Base-by-base conservation (phyloP, 495 filamentous ascomycete species). In the Gamarada debralockiae region DNA sequence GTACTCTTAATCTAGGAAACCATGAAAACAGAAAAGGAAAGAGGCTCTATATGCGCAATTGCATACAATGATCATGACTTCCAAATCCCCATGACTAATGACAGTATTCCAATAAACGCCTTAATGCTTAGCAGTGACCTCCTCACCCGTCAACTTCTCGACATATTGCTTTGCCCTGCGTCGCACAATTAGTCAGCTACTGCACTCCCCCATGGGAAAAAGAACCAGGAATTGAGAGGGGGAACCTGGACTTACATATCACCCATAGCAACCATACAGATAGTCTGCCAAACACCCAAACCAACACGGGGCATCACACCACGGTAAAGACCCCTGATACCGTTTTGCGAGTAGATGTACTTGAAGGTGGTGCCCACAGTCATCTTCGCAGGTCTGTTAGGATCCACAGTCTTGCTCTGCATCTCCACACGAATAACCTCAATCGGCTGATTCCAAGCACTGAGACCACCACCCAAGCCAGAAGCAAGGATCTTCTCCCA, bases 371-470 rank as follows among this genome's bases (percentile, higher is more conserved):
- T 96, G 53, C 83, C 89, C 47, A 98, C 95, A 51, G 91, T 97
- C 82, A 98, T 80, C 71, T 98, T 98, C 83, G 95, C 95, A 48
- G 93, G 93, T 22, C 93, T 88, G 74, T 97, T 97, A 48, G 93
- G 92, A 64, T 98, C 93, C 52, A 84, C 88, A 55, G 87, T 97
- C 84, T 96, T 97, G 76, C 87, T 92, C 81, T 98, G 93, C 95
- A 98, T 97, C 80, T 98, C 93, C 53, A 98, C 93, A 60, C 93
- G 89, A 69, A 98, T 96, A 66, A 98, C 93, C 81, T 98, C 93
- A 72, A 98, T 98, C 22, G 93, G 93, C 79, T 98, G 93, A 73
- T 98, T 98, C 93, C 93, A 98, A 54, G 93, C 93, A 53, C 84
- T 89, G 50, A 98, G 73, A 63, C 93, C 93, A 78, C 93, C 93